phyloP scores from a whole-genome alignment of 2,329 filamentous ascomycete species.

The Arthrobotrys iridis region DNA sequence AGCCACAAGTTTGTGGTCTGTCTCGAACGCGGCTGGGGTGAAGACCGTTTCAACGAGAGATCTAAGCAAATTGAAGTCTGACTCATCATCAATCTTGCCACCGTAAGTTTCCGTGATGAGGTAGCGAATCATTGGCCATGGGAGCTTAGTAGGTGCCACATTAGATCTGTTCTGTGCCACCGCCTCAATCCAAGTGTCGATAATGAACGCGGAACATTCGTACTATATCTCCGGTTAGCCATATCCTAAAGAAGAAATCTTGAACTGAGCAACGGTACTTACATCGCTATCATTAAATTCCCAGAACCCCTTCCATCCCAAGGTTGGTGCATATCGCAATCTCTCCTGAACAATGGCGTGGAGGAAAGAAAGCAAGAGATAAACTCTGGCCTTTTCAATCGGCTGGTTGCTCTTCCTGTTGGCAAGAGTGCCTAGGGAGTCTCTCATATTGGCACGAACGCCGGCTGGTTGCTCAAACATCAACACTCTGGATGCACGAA shows the following conservation, averaged over 20 bases:
- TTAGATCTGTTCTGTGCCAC: conserved; percentile 88
- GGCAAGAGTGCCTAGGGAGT: conserved; percentile 85
- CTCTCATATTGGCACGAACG: conserved; percentile 97
- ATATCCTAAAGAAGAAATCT: neutral
- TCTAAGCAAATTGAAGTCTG: conserved; percentile 78
- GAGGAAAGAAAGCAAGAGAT: conserved; percentile 89
- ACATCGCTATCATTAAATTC: conserved; percentile 99
- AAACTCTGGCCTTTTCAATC: conserved; percentile 88
- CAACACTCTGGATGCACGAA: conserved; percentile 89
- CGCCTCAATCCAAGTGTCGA: conserved; percentile 90
- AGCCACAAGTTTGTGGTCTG: conserved; percentile 85
- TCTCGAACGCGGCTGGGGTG: conserved; percentile 88
- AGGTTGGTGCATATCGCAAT: conserved; percentile 87
- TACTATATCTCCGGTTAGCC: conserved; percentile 69
- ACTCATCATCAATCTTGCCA: conserved; percentile 93
- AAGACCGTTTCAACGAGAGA: conserved; percentile 80
- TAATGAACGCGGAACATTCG: conserved; percentile 94
- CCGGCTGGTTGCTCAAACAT: conserved; percentile 99
- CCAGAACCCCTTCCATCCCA: conserved; percentile 99
- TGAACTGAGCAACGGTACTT: conserved; percentile 63
- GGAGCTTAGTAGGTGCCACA: conserved; percentile 90
- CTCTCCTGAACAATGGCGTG: conserved; percentile 96
- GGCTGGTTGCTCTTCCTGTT: conserved; percentile 80
- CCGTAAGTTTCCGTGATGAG: conserved; percentile 95
- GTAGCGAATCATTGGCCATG: conserved; percentile 94